phyloP scores from a whole-genome alignment of 2,329 filamentous ascomycete species.

The Fusarium lyarnte region DNA sequence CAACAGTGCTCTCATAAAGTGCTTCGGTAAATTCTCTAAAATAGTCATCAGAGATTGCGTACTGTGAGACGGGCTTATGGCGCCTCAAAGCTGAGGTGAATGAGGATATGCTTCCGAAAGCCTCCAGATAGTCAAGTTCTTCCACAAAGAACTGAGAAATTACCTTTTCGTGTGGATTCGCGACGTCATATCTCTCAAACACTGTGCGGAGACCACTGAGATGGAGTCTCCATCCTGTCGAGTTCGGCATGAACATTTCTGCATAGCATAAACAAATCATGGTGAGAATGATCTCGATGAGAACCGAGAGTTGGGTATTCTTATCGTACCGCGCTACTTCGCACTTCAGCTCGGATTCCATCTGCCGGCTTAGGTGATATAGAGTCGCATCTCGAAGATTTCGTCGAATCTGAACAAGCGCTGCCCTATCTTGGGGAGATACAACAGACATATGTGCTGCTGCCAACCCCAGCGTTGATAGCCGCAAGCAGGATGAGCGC shows the following conservation, averaged over 20 bases:
- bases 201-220: neutral
- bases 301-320: neutral
- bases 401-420: neutral
- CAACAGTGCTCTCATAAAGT: neutral
- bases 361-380: neutral
- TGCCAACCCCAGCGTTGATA: neutral
- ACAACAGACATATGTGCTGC: slow-evolving; percentile 2
- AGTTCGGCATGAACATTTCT: neutral
- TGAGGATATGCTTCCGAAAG: neutral
- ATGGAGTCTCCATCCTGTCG: neutral
- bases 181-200: neutral
- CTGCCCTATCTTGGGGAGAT: neutral
- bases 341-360: neutral
- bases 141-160: neutral
- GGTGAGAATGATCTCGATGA: neutral
- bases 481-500: neutral
- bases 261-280: neutral
- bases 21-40: neutral
- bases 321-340: neutral
- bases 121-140: neutral
- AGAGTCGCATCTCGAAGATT: neutral
- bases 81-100: neutral
- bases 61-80: neutral
- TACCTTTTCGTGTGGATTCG: neutral
- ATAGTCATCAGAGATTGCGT: neutral